Evolutionary conservation across 345 rosid genomes (phyloP).

Genomic region (Dipteronia dyeriana): DNA sequence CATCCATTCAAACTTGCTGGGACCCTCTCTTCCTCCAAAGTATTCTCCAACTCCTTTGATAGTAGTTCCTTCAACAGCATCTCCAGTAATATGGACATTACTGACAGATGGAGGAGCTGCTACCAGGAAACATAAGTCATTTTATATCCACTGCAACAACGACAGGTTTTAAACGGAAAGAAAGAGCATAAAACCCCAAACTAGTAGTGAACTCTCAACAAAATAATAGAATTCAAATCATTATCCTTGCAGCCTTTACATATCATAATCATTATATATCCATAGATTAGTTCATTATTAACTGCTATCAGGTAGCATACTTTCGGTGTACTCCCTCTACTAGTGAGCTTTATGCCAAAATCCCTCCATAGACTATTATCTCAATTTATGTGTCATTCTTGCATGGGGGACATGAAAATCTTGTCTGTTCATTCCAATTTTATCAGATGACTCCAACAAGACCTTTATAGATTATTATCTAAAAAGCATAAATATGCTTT

Average conservation of each 20-base stretch:
- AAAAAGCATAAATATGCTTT: not conserved
- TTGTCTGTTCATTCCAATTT: not conserved
- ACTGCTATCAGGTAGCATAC: not conserved
- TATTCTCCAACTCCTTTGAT: conserved; percentile 84
- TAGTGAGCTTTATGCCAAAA: not conserved
- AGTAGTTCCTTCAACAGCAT: conserved; percentile 71
- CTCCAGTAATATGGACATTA: conserved; percentile 78
- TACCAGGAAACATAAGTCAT: conserved; percentile 25
- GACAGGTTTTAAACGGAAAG: not conserved
- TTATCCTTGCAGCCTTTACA: not conserved
- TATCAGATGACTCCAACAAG: not conserved
- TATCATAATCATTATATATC: not conserved
- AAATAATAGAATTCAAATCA: not conserved
- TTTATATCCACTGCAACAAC: not conserved
- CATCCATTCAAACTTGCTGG: conserved; percentile 95
- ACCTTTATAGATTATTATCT: not conserved
- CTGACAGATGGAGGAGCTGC: conserved; percentile 92
- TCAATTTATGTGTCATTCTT: not conserved
- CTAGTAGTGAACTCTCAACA: not conserved
- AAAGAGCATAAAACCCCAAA: not conserved
- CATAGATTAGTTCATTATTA: not conserved
- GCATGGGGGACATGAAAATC: not conserved
- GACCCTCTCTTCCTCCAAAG: conserved; percentile 98
- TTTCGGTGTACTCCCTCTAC: not conserved
- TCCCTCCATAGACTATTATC: not conserved